These are phyloP conservation scores for Pseudogymnoascus sp. DNA, from an alignment of 2,329 filamentous ascomycete species.

Conservation along the genomic window DNA sequence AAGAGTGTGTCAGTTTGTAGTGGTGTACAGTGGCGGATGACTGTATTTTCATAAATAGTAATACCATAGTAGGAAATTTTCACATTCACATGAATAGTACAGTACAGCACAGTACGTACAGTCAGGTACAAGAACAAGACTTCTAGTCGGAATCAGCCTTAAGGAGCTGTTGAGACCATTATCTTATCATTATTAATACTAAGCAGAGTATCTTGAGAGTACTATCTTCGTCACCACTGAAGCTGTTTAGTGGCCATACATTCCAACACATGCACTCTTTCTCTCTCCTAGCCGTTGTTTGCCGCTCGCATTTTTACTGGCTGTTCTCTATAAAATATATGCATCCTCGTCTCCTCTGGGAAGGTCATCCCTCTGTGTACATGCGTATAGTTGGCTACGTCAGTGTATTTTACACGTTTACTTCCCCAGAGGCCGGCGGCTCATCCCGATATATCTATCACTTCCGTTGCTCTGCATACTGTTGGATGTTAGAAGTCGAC, in stretches of 20 bases:
- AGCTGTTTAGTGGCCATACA: neutral
- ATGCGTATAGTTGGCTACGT: neutral
- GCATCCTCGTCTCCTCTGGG: neutral
- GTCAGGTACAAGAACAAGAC: neutral
- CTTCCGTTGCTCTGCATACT: neutral
- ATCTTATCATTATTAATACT: neutral
- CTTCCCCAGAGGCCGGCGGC: neutral
- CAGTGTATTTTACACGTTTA: neutral
- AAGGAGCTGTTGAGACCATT: neutral
- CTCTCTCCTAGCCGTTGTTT: too few species aligned
- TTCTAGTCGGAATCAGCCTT: neutral
- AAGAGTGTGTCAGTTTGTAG: neutral
- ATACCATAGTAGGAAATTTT: neutral
- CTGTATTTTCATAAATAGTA: neutral
- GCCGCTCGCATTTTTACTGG: neutral
- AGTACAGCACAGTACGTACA: neutral
- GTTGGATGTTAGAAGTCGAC: neutral
- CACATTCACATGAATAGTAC: neutral
- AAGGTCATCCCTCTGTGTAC: neutral
- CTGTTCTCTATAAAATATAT: neutral
- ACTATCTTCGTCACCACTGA: neutral
- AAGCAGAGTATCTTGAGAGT: neutral
- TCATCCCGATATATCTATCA: neutral
- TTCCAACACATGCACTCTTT: conserved; percentile 2
- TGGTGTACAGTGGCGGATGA: neutral